Conservation (phyloP, 208 protist genomes). For the Leishmania gerbilli region DNA sequence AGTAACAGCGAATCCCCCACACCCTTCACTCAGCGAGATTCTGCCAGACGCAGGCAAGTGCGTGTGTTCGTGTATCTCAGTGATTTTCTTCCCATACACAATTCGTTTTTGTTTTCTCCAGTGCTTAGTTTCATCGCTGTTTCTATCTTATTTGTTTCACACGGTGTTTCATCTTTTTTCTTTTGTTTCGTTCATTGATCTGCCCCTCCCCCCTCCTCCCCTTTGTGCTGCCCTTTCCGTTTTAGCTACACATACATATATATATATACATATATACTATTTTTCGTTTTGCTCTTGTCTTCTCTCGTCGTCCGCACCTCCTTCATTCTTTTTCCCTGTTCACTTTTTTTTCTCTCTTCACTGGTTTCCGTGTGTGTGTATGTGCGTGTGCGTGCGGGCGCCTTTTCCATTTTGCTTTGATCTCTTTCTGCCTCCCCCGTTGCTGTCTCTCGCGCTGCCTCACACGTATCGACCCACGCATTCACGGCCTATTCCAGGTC, state of each 20-base stretch:
- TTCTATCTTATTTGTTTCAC: constrained; percentile 13
- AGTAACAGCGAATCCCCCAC: background rate
- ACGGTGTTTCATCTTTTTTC: constrained; percentile 10
- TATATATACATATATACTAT: background rate
- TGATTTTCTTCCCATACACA: background rate
- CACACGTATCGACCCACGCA: background rate
- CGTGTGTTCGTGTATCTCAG: background rate
- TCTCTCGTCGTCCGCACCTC: background rate
- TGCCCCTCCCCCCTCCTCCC: background rate
- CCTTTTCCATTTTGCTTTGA: background rate
- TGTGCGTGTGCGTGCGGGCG: background rate
- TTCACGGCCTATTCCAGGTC: background rate
- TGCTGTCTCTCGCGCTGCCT: background rate
- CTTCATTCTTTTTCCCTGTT: background rate
- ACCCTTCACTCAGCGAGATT: background rate
- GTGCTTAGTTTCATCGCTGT: constrained; percentile 14
- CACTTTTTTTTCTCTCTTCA: background rate
- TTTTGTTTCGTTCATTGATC: background rate
- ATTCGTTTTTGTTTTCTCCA: constrained; percentile 21
- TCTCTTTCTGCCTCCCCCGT: background rate
- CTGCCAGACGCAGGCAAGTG: background rate
- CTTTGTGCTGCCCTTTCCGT: background rate
- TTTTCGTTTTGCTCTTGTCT: background rate
- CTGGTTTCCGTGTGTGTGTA: background rate
- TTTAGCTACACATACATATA: too few species aligned